phyloP scores from a whole-genome alignment of 2,329 filamentous ascomycete genomes.

The Chrysoporthe puriensis region DNA sequence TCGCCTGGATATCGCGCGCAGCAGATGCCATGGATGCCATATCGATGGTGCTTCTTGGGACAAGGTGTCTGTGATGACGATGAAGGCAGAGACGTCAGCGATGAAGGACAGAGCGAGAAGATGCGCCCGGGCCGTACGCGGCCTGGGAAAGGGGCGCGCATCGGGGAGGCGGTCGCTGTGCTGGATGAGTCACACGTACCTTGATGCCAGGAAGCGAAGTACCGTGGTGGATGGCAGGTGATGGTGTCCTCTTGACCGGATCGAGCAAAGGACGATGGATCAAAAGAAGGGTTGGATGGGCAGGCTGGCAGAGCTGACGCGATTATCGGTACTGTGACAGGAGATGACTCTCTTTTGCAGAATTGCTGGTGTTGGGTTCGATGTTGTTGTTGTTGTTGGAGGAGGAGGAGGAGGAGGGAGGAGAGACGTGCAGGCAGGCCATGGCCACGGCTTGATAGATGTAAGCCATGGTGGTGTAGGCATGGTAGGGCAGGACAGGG shows the following conservation, averaged over 20 bases:
- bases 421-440: slow-evolving; percentile 35
- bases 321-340: slow-evolving; percentile 65
- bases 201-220: slow-evolving; percentile 39
- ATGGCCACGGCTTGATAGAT: slow-evolving; percentile 26
- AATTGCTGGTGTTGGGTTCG: slow-evolving; percentile 44
- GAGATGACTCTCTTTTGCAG: slow-evolving; percentile 57
- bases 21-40: slow-evolving; percentile 70
- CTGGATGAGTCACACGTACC: slow-evolving; percentile 41
- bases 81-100: slow-evolving; percentile 28
- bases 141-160: not conserved
- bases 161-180: not conserved
- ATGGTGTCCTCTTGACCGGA: slow-evolving; percentile 32
- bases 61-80: slow-evolving; percentile 38
- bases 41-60: slow-evolving; percentile 47
- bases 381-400: slow-evolving; percentile 49
- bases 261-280: slow-evolving; percentile 36
- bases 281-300: slow-evolving; percentile 38
- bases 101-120: slow-evolving; percentile 11
- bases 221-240: slow-evolving; percentile 32
- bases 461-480: slow-evolving; percentile 11
- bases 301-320: slow-evolving; percentile 56
- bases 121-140: not conserved
- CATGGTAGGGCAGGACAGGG: slow-evolving; percentile 13
- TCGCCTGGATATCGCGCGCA: slow-evolving; percentile 69
- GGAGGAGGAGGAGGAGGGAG: slow-evolving; percentile 41